These are phyloP conservation scores for Aureobasidium sp. DNA, from an alignment of 2,329 filamentous ascomycete genomes.

Conservation along the genomic window DNA sequence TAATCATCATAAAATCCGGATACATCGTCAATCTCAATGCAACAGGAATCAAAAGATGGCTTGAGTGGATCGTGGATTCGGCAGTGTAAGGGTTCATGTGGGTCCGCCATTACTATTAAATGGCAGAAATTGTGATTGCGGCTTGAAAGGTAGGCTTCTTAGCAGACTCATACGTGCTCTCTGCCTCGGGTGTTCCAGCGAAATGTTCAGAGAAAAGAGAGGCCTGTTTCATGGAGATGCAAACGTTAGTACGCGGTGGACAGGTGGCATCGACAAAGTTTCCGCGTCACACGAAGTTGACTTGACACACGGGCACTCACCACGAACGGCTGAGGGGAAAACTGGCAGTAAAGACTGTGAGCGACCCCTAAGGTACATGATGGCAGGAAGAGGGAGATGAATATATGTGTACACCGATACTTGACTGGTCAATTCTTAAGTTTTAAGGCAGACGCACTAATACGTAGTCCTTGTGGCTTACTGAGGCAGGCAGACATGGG, in stretches of 20 bases:
- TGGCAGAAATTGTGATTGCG: not conserved
- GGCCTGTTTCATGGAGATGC: not conserved
- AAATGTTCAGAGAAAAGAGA: not conserved
- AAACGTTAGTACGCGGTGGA: not conserved
- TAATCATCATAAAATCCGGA: not conserved
- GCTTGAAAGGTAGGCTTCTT: conserved; percentile 1
- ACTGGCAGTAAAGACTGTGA: conserved; percentile 10
- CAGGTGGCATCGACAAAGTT: conserved; percentile 11
- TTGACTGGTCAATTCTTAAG: conserved; percentile 11
- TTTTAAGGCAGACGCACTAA: conserved; percentile 15
- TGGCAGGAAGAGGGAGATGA: not conserved
- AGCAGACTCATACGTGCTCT: conserved; percentile 7
- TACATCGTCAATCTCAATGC: not conserved
- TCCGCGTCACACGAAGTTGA: conserved; percentile 12
- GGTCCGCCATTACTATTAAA: conserved; percentile 12
- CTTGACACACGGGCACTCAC: conserved; percentile 10
- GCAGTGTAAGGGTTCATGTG: conserved; percentile 1
- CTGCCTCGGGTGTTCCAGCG: not conserved
- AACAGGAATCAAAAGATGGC: conserved; percentile 4
- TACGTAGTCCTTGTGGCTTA: conserved; percentile 8
- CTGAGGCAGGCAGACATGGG: conserved; percentile 11
- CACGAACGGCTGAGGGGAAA: conserved; percentile 8
- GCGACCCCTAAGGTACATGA: not conserved
- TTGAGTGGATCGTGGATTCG: conserved; percentile 2
- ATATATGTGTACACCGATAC: conserved; percentile 8